phyloP scores from a whole-genome alignment of 176 grass and related monocot genomes.

The Aegilops longissima region DNA sequence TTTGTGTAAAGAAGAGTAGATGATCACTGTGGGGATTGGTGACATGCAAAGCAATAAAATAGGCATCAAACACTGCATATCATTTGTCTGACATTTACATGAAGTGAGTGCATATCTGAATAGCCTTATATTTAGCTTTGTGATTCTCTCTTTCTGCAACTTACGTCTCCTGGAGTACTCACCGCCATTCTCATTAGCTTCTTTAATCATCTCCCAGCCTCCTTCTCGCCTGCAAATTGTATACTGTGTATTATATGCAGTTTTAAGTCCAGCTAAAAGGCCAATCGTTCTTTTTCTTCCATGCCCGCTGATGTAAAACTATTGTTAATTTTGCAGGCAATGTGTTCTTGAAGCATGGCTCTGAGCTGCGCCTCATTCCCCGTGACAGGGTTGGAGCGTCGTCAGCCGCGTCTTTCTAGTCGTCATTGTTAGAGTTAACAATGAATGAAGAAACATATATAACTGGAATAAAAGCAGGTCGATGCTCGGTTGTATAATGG shows the following conservation, averaged over 20 bases:
- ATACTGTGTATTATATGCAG: no score
- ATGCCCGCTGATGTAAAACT: neutral
- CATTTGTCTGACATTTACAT: no score
- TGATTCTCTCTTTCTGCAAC: no score
- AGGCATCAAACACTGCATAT: neutral
- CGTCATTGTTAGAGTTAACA: neutral
- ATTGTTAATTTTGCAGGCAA: conserved; percentile 51
- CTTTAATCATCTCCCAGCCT: no score
- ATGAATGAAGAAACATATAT: conserved; percentile 2
- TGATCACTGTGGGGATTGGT: neutral
- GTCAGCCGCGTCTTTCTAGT: neutral
- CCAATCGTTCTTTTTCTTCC: neutral
- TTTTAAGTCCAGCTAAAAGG: no score
- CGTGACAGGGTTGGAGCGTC: conserved; percentile 75
- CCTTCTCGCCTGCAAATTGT: no score
- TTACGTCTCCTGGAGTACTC: no score
- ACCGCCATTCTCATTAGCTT: no score
- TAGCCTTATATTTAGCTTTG: no score
- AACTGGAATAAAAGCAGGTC: conserved; percentile 24
- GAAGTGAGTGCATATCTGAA: no score
- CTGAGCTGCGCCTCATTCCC: conserved; percentile 94
- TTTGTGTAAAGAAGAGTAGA: no score
- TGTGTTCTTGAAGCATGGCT: conserved; percentile 98
- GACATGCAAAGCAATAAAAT: no score
- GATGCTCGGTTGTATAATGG: conserved; percentile 18